Percentiles rank a stretch among this genome's conserved stretches.
Conservation (phyloP, 1,284 basidiomycete genomes). For the Apiotrichum montevideense region DNA sequence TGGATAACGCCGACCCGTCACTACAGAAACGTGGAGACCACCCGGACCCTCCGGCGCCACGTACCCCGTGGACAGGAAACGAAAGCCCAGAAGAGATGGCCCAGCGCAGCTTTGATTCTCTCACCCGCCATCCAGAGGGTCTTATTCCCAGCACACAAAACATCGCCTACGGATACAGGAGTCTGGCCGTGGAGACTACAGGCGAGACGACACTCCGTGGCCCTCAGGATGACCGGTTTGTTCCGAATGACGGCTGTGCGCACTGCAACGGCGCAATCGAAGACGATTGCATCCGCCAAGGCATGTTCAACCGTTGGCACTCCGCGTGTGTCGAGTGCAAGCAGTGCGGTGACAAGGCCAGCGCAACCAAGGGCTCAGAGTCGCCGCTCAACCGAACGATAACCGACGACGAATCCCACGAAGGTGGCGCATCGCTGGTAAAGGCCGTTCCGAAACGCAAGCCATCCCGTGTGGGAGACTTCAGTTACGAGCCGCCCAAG, state of each 20-base stretch:
- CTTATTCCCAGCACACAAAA: constrained; percentile 66
- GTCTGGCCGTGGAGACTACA: constrained; percentile 71
- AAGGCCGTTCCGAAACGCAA: constrained; percentile 38
- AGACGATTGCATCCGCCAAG: constrained; percentile 90
- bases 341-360: constrained; percentile 70
- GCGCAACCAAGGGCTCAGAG: constrained; percentile 36
- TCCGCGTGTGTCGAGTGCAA: constrained; percentile 80
- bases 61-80: constrained; percentile 15
- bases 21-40: constrained; percentile 51
- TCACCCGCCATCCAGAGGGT: constrained; percentile 38
- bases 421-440: constrained; percentile 10
- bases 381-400: not conserved
- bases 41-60: constrained; percentile 13
- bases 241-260: constrained; percentile 73
- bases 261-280: constrained; percentile 86
- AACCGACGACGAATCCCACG: constrained; percentile 12
- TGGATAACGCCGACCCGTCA: constrained; percentile 76
- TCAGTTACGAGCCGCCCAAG: constrained; percentile 61
- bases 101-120: constrained; percentile 35
- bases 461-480: constrained; percentile 69
- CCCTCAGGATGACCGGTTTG: constrained; percentile 36
- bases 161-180: constrained; percentile 71
- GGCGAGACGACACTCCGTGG: constrained; percentile 72
- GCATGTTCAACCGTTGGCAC: constrained; percentile 95
- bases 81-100: constrained; percentile 34